phyloP scores from a whole-genome alignment of 2,329 filamentous ascomycete genomes.

The Cytospora leucostoma region DNA sequence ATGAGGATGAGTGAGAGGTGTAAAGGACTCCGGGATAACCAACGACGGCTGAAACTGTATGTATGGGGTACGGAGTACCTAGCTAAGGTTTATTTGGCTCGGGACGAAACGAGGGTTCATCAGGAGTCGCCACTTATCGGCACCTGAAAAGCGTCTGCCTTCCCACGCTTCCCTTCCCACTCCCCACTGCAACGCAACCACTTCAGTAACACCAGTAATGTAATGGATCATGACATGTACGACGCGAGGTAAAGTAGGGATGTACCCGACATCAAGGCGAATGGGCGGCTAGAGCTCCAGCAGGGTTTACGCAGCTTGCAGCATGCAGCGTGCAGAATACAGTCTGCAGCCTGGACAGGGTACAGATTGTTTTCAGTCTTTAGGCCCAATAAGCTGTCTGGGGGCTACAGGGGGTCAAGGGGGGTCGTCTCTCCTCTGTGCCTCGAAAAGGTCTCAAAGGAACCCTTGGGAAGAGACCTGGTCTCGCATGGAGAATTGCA shows the following conservation, averaged over 20 bases:
- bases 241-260: not conserved
- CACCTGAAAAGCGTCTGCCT: not conserved
- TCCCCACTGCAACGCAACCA: slow-evolving; percentile 3
- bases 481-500: too few species aligned
- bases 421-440: not conserved
- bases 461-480: too few species aligned
- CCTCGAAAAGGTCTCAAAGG: not conserved
- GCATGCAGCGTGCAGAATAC: not conserved
- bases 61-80: not conserved
- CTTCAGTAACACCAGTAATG: not conserved
- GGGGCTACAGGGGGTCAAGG: not conserved
- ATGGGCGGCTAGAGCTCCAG: not conserved
- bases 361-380: not conserved
- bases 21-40: not conserved
- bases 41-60: not conserved
- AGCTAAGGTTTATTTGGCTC: not conserved
- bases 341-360: not conserved
- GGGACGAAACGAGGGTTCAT: not conserved
- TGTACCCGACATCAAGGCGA: not conserved
- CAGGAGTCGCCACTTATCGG: not conserved
- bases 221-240: not conserved
- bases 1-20: not conserved
- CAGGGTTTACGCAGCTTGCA: not conserved
- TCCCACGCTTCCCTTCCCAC: not conserved
- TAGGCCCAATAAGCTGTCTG: not conserved